A percentile compares a stretch with the other conserved stretches of the same genome.
Conservation (phyloP, 2,329 filamentous ascomycete genomes). For the Paecilomyces fulvus region DNA sequence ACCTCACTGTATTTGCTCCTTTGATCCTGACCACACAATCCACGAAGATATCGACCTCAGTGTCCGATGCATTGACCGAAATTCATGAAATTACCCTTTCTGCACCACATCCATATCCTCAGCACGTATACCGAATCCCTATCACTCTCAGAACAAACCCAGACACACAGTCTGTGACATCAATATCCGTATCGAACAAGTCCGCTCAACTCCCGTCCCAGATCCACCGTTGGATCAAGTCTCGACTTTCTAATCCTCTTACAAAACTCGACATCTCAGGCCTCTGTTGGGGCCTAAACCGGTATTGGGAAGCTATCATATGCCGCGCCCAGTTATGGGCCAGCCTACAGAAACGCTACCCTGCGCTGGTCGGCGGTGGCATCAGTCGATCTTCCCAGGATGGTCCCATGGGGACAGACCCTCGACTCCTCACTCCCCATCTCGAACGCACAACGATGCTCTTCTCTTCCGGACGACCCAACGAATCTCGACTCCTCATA, state of each 20-base stretch:
- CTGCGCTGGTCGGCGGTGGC: conserved; percentile 6
- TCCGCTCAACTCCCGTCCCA: conserved; percentile 18
- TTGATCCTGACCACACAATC: conserved; percentile 44
- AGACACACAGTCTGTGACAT: conserved; percentile 25
- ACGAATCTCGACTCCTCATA: conserved; percentile 18
- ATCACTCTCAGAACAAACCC: conserved; percentile 28
- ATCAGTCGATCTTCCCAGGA: not conserved
- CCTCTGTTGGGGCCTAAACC: conserved; percentile 34
- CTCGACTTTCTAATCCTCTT: conserved; percentile 26
- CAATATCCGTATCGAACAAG: conserved; percentile 19
- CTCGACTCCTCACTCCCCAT: conserved; percentile 25
- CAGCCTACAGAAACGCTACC: conserved; percentile 20
- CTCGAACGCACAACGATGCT: conserved; percentile 28
- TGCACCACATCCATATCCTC: conserved; percentile 28
- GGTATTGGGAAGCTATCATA: conserved; percentile 33
- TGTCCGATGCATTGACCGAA: conserved; percentile 17
- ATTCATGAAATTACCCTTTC: conserved; percentile 28
- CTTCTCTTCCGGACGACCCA: conserved; percentile 13
- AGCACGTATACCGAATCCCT: conserved; percentile 22
- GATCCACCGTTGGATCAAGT: conserved; percentile 27
- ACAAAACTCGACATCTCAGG: conserved; percentile 30
- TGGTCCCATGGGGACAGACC: conserved; percentile 2
- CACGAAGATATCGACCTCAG: conserved; percentile 13
- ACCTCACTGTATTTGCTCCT: conserved; percentile 62
- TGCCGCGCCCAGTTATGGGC: conserved; percentile 32